phyloP scores from a whole-genome alignment of 106 monocot species.

The Gastrodia elata region DNA sequence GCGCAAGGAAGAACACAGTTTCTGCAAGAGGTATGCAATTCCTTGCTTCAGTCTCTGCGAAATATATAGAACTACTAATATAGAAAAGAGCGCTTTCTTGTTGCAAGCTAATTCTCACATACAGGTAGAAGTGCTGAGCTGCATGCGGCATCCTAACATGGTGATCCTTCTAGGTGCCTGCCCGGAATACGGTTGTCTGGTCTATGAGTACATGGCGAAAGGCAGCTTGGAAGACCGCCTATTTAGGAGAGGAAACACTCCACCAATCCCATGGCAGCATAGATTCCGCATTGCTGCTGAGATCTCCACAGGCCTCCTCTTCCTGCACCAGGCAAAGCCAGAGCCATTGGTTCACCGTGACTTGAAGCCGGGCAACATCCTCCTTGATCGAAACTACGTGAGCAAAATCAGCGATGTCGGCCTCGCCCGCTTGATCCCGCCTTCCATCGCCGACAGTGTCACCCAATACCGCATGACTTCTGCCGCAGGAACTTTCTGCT shows the following conservation, averaged over 20 bases:
- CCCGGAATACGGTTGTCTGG: slow-evolving; percentile 64
- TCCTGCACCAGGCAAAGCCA: slow-evolving; percentile 62
- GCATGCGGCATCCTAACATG: slow-evolving; percentile 78
- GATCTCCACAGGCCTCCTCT: slow-evolving; percentile 53
- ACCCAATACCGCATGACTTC: slow-evolving; percentile 63
- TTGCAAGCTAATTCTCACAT: not conserved
- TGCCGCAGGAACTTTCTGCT: slow-evolving; percentile 63
- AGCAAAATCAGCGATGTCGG: slow-evolving; percentile 70
- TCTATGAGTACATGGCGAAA: slow-evolving; percentile 72
- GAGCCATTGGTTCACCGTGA: slow-evolving; percentile 64
- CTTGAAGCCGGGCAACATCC: slow-evolving; percentile 66
- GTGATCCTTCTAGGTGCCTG: slow-evolving; percentile 64
- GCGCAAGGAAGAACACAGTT: slow-evolving; percentile 55
- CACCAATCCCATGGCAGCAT: slow-evolving; percentile 49
- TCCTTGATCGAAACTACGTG: slow-evolving; percentile 51
- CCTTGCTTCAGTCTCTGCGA: not conserved
- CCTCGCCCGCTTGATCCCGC: slow-evolving; percentile 50
- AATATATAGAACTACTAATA: not conserved
- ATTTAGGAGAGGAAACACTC: slow-evolving; percentile 27
- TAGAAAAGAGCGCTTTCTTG: not conserved
- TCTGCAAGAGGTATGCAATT: slow-evolving; percentile 45
- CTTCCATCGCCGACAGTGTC: slow-evolving; percentile 35
- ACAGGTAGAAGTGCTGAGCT: slow-evolving; percentile 53
- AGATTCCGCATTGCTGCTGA: slow-evolving; percentile 61
- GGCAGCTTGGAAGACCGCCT: slow-evolving; percentile 67